Conservation (phyloP, 257 asterid species). For the Fraxinus quadrangulata region DNA sequence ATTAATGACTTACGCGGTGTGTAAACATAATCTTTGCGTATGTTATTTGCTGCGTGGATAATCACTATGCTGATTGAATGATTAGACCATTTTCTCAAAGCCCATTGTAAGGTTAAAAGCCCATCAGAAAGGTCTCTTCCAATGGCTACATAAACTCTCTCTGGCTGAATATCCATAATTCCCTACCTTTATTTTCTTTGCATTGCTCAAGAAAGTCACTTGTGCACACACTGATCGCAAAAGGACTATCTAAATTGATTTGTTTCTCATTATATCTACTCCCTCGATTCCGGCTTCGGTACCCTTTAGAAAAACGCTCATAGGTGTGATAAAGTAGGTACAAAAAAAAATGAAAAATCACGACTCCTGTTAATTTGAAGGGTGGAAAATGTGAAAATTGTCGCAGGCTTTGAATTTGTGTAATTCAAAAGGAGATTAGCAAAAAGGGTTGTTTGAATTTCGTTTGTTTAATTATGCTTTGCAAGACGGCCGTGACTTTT, state of each 20-base stretch:
- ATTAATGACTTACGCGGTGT: constrained; percentile 54
- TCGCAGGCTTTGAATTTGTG: constrained; percentile 31
- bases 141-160: constrained; percentile 69
- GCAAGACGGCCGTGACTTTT: constrained; percentile 28
- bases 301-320: too few species aligned
- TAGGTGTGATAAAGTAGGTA: not conserved
- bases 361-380: not conserved
- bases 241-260: too few species aligned
- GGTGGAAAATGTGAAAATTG: not conserved
- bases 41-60: constrained; percentile 46
- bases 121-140: constrained; percentile 61
- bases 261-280: not conserved
- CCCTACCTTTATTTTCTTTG: constrained; percentile 19
- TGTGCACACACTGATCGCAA: too few species aligned
- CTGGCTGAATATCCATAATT: constrained; percentile 30
- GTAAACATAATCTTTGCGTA: constrained; percentile 53
- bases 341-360: not conserved
- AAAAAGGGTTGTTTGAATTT: constrained; percentile 19
- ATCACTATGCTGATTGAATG: constrained; percentile 46
- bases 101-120: constrained; percentile 60
- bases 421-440: constrained; percentile 24
- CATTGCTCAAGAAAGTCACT: not conserved
- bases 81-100: constrained; percentile 50
- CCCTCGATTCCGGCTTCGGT: not conserved
- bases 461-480: constrained; percentile 4